phyloP scores from a whole-genome alignment of 345 rosid genomes.

The Syzygium oleosum region DNA sequence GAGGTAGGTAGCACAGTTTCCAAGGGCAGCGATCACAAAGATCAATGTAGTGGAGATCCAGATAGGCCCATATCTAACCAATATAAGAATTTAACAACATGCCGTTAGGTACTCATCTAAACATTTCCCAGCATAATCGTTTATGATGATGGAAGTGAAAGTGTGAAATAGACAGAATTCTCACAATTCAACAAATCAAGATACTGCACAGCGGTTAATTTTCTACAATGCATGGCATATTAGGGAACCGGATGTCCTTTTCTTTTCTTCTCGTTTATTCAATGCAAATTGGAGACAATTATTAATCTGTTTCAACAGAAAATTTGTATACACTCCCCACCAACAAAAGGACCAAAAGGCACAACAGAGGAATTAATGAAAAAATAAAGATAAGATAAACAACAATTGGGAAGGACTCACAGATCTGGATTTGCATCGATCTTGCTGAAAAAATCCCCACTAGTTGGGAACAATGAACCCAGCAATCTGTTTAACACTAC shows the following conservation, averaged over 20 bases:
- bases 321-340: background rate
- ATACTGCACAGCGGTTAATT: background rate
- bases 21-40: conserved; percentile 69
- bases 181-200: background rate
- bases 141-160: background rate
- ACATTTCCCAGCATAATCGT: background rate
- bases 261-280: background rate
- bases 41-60: conserved; percentile 93
- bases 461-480: conserved; percentile 63
- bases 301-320: background rate
- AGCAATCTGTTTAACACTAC: conserved; percentile 69
- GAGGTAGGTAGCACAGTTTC: conserved; percentile 84
- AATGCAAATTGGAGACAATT: background rate
- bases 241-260: background rate
- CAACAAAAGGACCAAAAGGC: background rate
- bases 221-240: background rate
- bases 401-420: conserved; percentile 37
- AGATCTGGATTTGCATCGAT: conserved; percentile 92
- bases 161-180: background rate
- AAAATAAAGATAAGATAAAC: background rate
- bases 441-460: conserved; percentile 82
- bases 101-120: background rate
- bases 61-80: conserved; percentile 74
- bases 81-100: background rate
- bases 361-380: background rate